Evolutionary conservation across 2,329 filamentous ascomycete genomes (phyloP), one percentile per base, ranked within the genome.

Genomic region (Thermothelomyces thermophilus): DNA sequence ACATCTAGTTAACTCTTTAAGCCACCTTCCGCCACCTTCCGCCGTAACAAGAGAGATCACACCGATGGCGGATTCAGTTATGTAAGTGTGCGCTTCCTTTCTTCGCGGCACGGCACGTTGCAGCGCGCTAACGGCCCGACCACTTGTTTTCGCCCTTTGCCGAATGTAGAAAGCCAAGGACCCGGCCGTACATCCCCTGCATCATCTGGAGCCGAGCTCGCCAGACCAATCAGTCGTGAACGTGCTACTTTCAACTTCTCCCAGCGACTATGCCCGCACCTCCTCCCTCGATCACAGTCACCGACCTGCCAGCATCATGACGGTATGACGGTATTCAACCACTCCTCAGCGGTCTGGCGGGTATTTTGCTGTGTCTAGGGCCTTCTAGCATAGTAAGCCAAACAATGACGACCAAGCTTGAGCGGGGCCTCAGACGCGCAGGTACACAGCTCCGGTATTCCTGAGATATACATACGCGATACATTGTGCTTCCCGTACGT

Each of bases 211-310:
- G 41, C 52, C 50, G 41, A 41, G 39, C 44, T 35, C 30, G 11
- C 39, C 42, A 55, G 50, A 39, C 58, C 58, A 60, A 60, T 60
- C 58, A 60, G 50, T 42, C 53, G n/a, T 42, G 22, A 60, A 58
- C 58, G 58, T 60, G 58, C 53, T 52, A 6, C 31, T 16, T 8
- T 36, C 13, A 22, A 14, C 20, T 31, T 16, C 37, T 34, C 34
- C 4, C 37, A 19, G 11, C 5, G 2, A 16, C 30, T 30, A 26
- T 44, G 20, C 17, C n/a, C 34, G 39, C 20, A 31, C 16, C 14
- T 24, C 40, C 39, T 3, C 20, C 17, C 11, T 36, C 41, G 33
- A 49, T 40, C 41, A 8, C 41, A 26, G 41, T 44, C 33, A 26
- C 19, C 26, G 24, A 28, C 28, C 2, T 17, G 26, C 14, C 17